phyloP scores from a whole-genome alignment of 495 filamentous ascomycete species.

The Darksidea phi region DNA sequence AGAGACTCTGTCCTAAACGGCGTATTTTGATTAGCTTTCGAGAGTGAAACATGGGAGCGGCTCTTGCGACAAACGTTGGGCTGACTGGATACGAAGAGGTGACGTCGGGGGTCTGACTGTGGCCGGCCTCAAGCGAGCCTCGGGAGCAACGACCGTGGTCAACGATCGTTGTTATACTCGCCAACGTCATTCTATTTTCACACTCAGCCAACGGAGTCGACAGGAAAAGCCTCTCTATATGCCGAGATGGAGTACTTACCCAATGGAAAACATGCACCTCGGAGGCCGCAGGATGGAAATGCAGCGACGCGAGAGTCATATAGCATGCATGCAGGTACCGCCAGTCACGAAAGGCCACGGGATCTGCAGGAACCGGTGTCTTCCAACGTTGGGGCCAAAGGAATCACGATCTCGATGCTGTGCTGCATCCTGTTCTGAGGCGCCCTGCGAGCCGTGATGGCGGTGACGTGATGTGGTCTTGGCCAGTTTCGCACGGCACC shows the following conservation, averaged over 20 bases:
- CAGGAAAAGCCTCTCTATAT: background rate
- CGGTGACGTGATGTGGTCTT: constrained; percentile 16
- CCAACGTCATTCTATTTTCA: too few species aligned
- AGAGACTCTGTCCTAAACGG: too few species aligned
- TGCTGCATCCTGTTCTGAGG: constrained; percentile 11
- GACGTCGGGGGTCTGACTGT: background rate
- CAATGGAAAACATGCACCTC: background rate
- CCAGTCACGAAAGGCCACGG: background rate
- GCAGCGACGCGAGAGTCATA: background rate
- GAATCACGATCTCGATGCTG: constrained; percentile 23
- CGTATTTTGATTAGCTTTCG: too few species aligned
- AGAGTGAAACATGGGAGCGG: too few species aligned
- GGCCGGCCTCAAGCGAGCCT: too few species aligned
- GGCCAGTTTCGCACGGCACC: constrained; percentile 9
- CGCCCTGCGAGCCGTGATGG: background rate
- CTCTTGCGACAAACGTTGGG: too few species aligned
- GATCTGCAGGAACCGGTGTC: constrained; percentile 1
- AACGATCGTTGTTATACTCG: too few species aligned
- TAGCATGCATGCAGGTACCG: constrained; percentile 19
- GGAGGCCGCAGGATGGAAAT: background rate
- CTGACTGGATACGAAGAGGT: background rate
- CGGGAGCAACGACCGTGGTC: too few species aligned
- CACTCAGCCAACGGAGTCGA: too few species aligned
- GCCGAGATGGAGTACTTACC: background rate
- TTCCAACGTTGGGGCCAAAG: background rate